Evolutionary conservation across 371 early-diverging fungal genomes (phyloP), one percentile per base, ranked within the genome.

Genomic region (Funneliformis caledonium): DNA sequence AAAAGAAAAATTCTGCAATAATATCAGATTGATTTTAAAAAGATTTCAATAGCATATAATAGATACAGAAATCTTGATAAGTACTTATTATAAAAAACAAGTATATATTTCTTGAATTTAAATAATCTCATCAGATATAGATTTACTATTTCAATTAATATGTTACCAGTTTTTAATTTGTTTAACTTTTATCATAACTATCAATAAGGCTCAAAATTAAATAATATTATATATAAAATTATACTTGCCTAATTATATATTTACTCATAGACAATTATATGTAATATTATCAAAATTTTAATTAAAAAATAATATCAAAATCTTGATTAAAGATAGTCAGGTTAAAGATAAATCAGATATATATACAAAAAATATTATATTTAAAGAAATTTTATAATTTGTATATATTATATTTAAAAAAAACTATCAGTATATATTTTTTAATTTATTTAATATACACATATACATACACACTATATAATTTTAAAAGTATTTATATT

Each of bases 1-100:
- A n/a, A 5, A 43, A 6, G 48, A 42, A 33, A 84, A 84, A 2
- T 56, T 85, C 2, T 85, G 85, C 79, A 85, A 87, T 81, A 83
- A 85, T 10, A 85, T 83, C 22, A 67, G 83, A 16, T 69, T 83
- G 9, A 83, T 84, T 59, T 70, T 68, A 19, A 4, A 9, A 45
- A 8, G 2, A 45, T 69, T 69, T 19, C 33, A 45, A 42, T 16
- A 0, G 0, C n/a, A 45, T 37, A 9, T 65, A 14, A 65, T 37
- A 65, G 65, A 65, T 14, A 31, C 65, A 0, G 37, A 65, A 65
- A 65, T 65, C 14, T 12, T 37, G 14, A 65, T 12, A 2, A 12
- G 33, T 3, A 22, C 12, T 37, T n/a, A 69, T 42, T 7, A 42
- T 37, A 45, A n/a, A 5, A 52, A 26, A 31, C 6, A 14, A 37